Evolutionary conservation across 2,329 filamentous ascomycete genomes (phyloP).

Genomic region (Arthrobotrys megalospora): DNA sequence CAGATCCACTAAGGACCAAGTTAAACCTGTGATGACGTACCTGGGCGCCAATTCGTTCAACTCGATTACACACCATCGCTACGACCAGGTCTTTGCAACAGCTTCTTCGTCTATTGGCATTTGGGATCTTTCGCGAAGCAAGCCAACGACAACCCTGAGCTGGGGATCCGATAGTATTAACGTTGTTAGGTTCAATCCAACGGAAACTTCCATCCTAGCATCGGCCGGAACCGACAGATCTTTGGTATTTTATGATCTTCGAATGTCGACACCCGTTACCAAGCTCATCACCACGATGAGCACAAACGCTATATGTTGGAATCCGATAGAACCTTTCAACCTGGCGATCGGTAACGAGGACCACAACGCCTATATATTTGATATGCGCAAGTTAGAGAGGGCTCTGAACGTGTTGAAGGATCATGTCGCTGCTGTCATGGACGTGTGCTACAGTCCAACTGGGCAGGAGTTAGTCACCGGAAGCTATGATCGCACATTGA

Average conservation of each 20-base stretch:
- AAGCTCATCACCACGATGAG: slow-evolving; percentile 86
- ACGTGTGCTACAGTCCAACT: slow-evolving; percentile 94
- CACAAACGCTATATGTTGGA: slow-evolving; percentile 89
- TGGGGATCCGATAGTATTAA: slow-evolving; percentile 82
- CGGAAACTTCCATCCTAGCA: slow-evolving; percentile 90
- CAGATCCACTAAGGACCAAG: slow-evolving; percentile 35
- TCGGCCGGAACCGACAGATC: slow-evolving; percentile 88
- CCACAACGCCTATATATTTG: slow-evolving; percentile 92
- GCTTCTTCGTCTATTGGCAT: slow-evolving; percentile 83
- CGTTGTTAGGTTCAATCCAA: slow-evolving; percentile 89
- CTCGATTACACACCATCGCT: slow-evolving; percentile 84
- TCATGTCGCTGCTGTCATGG: slow-evolving; percentile 93
- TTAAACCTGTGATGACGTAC: slow-evolving; percentile 84
- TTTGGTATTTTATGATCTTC: slow-evolving; percentile 90
- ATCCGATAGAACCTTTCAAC: slow-evolving; percentile 97
- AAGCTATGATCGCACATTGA: slow-evolving; percentile 88
- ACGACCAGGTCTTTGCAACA: slow-evolving; percentile 82
- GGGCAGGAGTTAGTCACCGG: slow-evolving; percentile 93
- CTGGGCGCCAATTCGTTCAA: slow-evolving; percentile 87
- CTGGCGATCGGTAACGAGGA: slow-evolving; percentile 94
- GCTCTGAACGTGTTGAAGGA: slow-evolving; percentile 91
- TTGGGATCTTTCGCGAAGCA: slow-evolving; percentile 87
- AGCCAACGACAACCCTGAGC: slow-evolving; percentile 79
- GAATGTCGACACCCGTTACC: slow-evolving; percentile 85
- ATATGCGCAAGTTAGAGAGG: slow-evolving; percentile 90